These are phyloP conservation scores for Nadsonia commutata DNA, from an alignment of 1,139 yeast species.

Conservation along the genomic window DNA sequence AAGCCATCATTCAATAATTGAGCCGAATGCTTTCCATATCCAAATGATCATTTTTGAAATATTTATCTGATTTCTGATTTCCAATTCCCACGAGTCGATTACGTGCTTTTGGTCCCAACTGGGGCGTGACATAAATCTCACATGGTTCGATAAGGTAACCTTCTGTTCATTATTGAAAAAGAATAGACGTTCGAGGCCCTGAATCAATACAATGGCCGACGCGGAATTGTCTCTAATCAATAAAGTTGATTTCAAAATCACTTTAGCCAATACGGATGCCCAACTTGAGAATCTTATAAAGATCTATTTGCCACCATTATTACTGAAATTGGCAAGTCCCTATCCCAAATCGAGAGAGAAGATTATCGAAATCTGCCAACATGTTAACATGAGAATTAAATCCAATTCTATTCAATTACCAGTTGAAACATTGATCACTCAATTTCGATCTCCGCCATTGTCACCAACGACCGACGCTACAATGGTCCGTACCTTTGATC, in stretches of 20 bases:
- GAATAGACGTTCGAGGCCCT: too few species aligned
- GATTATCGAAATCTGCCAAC: constrained; percentile 51
- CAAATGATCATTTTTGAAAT: too few species aligned
- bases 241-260: constrained; percentile 65
- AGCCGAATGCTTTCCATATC: too few species aligned
- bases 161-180: too few species aligned
- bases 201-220: constrained; percentile 14
- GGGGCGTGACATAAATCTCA: too few species aligned
- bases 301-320: constrained; percentile 58
- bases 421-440: constrained; percentile 42
- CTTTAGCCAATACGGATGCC: constrained; percentile 54
- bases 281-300: constrained; percentile 49
- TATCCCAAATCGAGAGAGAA: constrained; percentile 53
- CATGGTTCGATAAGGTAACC: too few species aligned
- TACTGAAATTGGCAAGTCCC: constrained; percentile 65
- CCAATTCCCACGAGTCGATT: too few species aligned
- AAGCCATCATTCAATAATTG: too few species aligned
- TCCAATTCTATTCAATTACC: constrained; percentile 42
- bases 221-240: constrained; percentile 22
- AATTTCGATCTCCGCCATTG: constrained; percentile 42
- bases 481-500: constrained; percentile 47
- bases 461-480: constrained; percentile 31
- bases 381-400: constrained; percentile 51
- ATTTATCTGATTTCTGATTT: too few species aligned
- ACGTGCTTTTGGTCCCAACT: too few species aligned